A percentile compares a stretch with the other conserved stretches of the same genome.
phyloP scores from a whole-genome alignment of 2,329 filamentous ascomycete genomes.

The Hymenoscyphus occultus region DNA sequence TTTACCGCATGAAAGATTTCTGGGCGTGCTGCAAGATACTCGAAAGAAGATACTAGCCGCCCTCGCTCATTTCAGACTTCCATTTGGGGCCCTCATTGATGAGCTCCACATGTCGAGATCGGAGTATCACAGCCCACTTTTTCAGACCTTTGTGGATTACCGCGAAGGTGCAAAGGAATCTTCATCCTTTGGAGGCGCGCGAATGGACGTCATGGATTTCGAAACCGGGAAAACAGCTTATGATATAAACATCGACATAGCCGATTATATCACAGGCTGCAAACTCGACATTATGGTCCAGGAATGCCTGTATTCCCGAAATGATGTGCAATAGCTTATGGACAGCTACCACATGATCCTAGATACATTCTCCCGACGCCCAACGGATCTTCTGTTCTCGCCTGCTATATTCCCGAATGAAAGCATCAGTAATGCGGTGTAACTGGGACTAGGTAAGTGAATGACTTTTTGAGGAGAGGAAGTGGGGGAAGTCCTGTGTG shows the following conservation, averaged over 20 bases:
- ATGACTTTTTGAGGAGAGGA: not conserved
- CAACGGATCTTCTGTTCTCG: too few relatives aligned
- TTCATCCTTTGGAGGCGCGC: not conserved
- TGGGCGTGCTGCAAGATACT: not conserved
- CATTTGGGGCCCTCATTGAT: constrained; percentile 47
- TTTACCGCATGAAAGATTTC: not conserved
- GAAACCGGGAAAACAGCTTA: not conserved
- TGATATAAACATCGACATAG: constrained; percentile 7
- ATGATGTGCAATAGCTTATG: not conserved
- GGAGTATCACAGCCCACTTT: not conserved
- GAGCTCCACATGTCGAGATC: constrained; percentile 23
- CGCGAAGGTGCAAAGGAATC: not conserved
- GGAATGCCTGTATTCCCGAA: not conserved
- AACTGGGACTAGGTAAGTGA: not conserved
- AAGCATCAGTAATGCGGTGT: not conserved
- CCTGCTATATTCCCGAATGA: too few relatives aligned
- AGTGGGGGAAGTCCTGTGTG: not conserved
- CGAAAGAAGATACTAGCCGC: constrained; percentile 29
- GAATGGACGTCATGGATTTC: not conserved
- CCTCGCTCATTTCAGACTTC: constrained; percentile 43
- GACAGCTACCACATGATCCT: too few relatives aligned
- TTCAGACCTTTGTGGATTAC: constrained; percentile 3
- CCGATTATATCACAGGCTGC: not conserved
- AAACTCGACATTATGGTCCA: not conserved
- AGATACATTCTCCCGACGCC: too few relatives aligned